Evolutionary conservation across 345 rosid species (phyloP).

Genomic region (Salix viminalis): DNA sequence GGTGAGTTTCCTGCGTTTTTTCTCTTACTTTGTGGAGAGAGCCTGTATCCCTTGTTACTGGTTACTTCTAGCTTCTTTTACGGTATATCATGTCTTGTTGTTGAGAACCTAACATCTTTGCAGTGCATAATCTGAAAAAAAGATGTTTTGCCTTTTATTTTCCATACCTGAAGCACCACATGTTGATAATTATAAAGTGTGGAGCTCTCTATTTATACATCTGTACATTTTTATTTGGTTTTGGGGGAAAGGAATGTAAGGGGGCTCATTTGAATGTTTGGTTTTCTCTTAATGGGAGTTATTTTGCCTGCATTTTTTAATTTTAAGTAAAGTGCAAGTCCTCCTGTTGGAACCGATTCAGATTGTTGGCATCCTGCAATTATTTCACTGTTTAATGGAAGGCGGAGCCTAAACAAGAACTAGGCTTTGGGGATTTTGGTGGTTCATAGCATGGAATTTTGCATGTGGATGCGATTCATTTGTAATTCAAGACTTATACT

Average conservation of each 20-base stretch:
- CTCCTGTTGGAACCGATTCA: neutral
- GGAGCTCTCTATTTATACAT: neutral
- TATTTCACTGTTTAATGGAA: neutral
- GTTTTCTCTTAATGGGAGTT: neutral
- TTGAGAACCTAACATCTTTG: neutral
- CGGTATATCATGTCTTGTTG: neutral
- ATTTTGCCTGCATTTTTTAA: neutral
- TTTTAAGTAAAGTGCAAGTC: neutral
- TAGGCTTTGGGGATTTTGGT: neutral
- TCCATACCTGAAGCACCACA: neutral
- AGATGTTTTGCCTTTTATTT: neutral
- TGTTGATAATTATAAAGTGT: neutral
- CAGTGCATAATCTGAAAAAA: neutral
- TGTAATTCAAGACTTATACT: neutral
- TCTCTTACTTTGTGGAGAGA: neutral
- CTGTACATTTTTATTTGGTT: neutral
- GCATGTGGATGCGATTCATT: neutral
- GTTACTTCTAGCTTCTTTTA: neutral
- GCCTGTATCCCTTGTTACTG: neutral
- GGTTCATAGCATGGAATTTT: neutral
- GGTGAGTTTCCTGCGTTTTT: conserved; percentile 34
- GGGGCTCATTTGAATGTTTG: neutral
- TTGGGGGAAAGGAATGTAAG: neutral
- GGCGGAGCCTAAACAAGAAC: neutral
- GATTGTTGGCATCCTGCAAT: neutral